Evolutionary conservation across 192 early-diverging fungal species (phyloP).

Genomic region (Podila epigama): DNA sequence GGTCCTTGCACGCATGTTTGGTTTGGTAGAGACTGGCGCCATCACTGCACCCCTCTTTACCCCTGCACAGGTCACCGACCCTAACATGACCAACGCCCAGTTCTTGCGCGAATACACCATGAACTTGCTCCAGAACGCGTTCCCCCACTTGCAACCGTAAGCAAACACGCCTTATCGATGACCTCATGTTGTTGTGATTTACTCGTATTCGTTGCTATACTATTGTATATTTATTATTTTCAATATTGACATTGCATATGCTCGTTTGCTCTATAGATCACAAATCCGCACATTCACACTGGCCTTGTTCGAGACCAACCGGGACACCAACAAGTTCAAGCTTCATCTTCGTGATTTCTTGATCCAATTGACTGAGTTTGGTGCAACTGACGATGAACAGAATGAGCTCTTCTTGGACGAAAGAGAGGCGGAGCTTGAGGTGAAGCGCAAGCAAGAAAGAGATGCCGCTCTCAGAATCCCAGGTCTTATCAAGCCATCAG

Average conservation of each 20-base stretch:
- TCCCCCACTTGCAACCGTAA: conserved; percentile 89
- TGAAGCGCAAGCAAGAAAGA: conserved; percentile 79
- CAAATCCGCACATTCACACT: conserved; percentile 89
- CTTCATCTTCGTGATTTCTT: conserved; percentile 95
- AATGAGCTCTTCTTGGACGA: conserved; percentile 89
- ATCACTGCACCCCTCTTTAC: conserved; percentile 91
- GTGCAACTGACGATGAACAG: conserved; percentile 71
- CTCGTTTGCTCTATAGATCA: no score
- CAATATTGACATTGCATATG: no score
- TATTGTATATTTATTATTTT: not conserved
- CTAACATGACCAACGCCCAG: conserved; percentile 78
- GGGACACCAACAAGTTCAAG: conserved; percentile 88
- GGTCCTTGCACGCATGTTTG: conserved; percentile 91
- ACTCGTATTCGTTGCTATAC: not conserved
- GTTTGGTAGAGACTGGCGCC: conserved; percentile 79
- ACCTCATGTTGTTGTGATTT: not conserved
- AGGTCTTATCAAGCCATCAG: conserved; percentile 96
- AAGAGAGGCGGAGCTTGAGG: conserved; percentile 83
- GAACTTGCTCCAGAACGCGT: conserved; percentile 84
- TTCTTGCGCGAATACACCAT: conserved; percentile 88
- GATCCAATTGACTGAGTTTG: conserved; percentile 94
- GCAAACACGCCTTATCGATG: not conserved
- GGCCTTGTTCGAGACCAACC: conserved; percentile 86
- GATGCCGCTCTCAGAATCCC: conserved; percentile 88
- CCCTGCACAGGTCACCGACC: conserved; percentile 71